Base-by-base conservation (phyloP, 257 asterid species). In the Salvia splendens region DNA sequence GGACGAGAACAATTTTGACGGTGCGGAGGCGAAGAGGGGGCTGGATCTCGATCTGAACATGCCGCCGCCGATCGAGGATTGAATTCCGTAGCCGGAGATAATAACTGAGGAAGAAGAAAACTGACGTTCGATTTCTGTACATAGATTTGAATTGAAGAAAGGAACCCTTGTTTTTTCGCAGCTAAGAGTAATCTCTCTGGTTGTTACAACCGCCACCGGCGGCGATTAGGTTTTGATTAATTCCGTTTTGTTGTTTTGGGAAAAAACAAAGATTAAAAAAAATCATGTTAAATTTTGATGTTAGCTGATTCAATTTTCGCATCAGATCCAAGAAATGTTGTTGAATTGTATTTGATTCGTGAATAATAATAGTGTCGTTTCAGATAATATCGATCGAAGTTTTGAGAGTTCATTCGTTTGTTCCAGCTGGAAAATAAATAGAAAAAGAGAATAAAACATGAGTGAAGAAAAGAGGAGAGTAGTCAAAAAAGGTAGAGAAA, bases 31-130 rank as follows among this genome's bases (percentile, higher is more conserved):
- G 3, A 88, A 79, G 80, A 79, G 79, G 24, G 87, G 85, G 11
- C 71, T 89, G 71, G 90, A 85, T 73, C 78, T 92, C 14, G 96
- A 89, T 80, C 98, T 92, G 2, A 92, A 92, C 73, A 61, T 85
- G 54, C 96, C 94, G 4, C 86, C 98, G 8, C 96, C 96, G 0
- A 12, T 75, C 17, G 96, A 88, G 53, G 76, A 65, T 46, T 88
- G 75, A 77, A 30, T 48, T 2, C 11, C 17, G 65, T 42, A 28
- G 5, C 2, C 4, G 50, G 4, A 1, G 65, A 33, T 32, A 17
- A 55, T 54, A 2, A 50, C 33, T 2, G 48, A 12, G 49, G 49
- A 70, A 52, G 53, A 70, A 33, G 28, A 36, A 42, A 75, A 74
- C 85, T 77, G 80, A 81, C 85, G 75, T 72, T 53, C 74, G 61